Conservation (phyloP, 2,329 filamentous ascomycete species). For the Ciborinia camelliae region DNA sequence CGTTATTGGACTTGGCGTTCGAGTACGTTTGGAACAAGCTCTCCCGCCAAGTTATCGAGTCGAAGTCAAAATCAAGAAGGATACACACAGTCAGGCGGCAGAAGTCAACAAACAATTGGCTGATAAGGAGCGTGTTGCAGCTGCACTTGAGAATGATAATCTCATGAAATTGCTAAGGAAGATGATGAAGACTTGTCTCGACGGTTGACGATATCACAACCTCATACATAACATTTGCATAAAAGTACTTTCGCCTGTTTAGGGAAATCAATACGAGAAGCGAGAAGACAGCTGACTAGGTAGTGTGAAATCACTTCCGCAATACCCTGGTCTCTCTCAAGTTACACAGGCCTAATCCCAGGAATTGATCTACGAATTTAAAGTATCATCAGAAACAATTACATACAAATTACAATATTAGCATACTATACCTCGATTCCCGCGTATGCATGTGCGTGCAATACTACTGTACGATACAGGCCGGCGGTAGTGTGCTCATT, state of each 20-base stretch:
- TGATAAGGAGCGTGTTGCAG: slow-evolving; percentile 94
- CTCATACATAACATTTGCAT: not conserved
- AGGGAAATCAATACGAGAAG: not conserved
- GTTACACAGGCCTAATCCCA: not conserved
- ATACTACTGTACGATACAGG: not conserved
- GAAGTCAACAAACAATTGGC: slow-evolving; percentile 95
- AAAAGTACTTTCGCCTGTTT: not conserved
- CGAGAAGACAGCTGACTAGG: not conserved
- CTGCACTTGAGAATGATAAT: slow-evolving; percentile 89
- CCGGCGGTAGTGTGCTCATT: not conserved
- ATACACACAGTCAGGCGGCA: slow-evolving; percentile 90
- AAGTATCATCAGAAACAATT: not conserved
- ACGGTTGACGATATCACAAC: slow-evolving; percentile 10
- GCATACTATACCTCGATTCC: not conserved
- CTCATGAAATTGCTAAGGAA: slow-evolving; percentile 84
- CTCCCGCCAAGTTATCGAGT: slow-evolving; percentile 88
- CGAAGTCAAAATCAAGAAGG: slow-evolving; percentile 91
- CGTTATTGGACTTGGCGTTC: slow-evolving; percentile 89
- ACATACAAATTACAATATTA: not conserved
- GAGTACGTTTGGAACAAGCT: slow-evolving; percentile 85
- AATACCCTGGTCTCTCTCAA: not conserved
- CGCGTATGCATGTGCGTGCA: slow-evolving; percentile 2
- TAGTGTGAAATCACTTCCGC: not conserved
- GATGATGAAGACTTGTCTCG: slow-evolving; percentile 78
- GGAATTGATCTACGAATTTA: not conserved